Evolutionary conservation across 345 rosid species (phyloP).

Genomic region (Populus pruinosa): DNA sequence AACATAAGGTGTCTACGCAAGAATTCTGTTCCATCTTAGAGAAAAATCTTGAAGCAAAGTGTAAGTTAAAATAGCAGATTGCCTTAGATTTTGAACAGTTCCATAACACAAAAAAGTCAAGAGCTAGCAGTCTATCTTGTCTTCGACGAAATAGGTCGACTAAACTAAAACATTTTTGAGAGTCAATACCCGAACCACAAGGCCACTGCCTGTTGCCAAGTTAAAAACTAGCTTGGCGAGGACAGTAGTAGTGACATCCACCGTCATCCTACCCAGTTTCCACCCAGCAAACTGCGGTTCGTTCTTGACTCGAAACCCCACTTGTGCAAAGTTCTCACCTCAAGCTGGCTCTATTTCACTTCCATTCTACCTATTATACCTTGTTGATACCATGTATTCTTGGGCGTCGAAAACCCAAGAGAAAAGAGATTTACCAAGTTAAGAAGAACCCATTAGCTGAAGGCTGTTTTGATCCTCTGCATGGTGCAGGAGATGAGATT

Average conservation of each 20-base stretch:
- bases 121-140: background rate
- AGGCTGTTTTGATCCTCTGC: slow-evolving; percentile 67
- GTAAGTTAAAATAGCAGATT: background rate
- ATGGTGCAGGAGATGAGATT: slow-evolving; percentile 79
- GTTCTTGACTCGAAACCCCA: slow-evolving; percentile 43
- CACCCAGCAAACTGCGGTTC: slow-evolving; percentile 21
- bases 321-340: background rate
- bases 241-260: background rate
- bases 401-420: background rate
- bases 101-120: background rate
- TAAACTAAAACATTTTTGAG: slow-evolving; percentile 6
- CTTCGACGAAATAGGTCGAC: background rate
- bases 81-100: background rate
- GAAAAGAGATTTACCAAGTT: background rate
- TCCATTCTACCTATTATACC: slow-evolving; percentile 12
- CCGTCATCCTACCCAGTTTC: background rate
- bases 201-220: background rate
- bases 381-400: background rate
- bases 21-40: background rate
- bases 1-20: background rate
- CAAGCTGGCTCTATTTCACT: background rate
- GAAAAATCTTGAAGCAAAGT: background rate
- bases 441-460: slow-evolving; percentile 12
- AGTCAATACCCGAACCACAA: slow-evolving; percentile 51
- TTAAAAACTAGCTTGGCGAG: background rate